These are phyloP conservation scores for Colletotrichum incanum DNA, from an alignment of 2,329 filamentous ascomycete genomes.

Conservation along the genomic window DNA sequence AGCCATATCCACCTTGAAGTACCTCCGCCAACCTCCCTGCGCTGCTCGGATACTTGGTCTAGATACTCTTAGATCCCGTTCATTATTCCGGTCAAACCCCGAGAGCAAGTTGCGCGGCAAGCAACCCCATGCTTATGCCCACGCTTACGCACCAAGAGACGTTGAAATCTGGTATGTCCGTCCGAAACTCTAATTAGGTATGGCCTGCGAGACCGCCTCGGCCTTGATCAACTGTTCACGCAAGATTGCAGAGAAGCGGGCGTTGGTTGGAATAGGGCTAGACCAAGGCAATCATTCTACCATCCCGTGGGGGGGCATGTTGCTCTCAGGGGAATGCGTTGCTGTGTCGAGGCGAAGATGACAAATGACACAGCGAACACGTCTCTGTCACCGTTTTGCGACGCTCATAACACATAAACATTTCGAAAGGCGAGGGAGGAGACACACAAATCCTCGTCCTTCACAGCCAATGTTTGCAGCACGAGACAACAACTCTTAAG, in stretches of 20 bases:
- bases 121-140: slow-evolving; percentile 26
- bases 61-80: slow-evolving; percentile 5
- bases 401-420: slow-evolving; percentile 8
- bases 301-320: slow-evolving; percentile 15
- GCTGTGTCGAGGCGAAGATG: slow-evolving; percentile 22
- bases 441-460: not conserved
- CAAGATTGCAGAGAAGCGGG: slow-evolving; percentile 10
- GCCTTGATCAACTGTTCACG: slow-evolving; percentile 26
- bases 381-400: slow-evolving; percentile 6
- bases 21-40: not conserved
- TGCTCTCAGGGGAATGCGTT: slow-evolving; percentile 15
- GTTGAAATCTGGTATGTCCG: slow-evolving; percentile 18
- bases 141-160: slow-evolving; percentile 3
- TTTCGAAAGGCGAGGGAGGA: slow-evolving; percentile 1
- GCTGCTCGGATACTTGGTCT: slow-evolving; percentile 4
- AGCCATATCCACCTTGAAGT: slow-evolving; percentile 19
- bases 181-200: slow-evolving; percentile 9
- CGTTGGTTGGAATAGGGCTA: slow-evolving; percentile 5
- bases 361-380: slow-evolving; percentile 26
- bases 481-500: not conserved
- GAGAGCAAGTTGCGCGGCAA: not conserved
- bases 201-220: slow-evolving; percentile 11
- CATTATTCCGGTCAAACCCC: slow-evolving; percentile 12
- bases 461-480: not conserved
- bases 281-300: slow-evolving; percentile 12